phyloP scores from a whole-genome alignment of 2,329 filamentous ascomycete genomes.

The Penicillium sp. region DNA sequence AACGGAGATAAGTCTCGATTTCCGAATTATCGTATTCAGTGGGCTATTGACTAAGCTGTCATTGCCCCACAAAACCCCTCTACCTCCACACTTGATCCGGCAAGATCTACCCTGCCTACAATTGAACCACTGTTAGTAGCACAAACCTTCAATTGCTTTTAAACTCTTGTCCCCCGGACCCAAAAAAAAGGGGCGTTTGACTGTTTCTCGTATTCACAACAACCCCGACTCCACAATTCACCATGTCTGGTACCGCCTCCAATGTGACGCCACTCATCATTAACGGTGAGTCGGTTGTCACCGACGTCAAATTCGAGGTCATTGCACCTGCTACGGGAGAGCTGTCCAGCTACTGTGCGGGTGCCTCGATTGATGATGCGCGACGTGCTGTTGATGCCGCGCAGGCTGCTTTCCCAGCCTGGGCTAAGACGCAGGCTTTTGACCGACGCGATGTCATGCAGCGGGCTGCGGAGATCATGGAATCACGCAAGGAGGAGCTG shows the following conservation, averaged over 20 bases:
- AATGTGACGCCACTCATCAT: constrained; percentile 43
- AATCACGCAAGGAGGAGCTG: constrained; percentile 62
- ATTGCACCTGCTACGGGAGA: constrained; percentile 56
- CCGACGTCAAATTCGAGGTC: constrained; percentile 49
- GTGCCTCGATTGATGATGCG: constrained; percentile 58
- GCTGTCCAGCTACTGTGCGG: constrained; percentile 56
- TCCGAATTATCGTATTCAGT: neutral
- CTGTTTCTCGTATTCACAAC: neutral
- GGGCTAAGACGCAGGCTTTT: constrained; percentile 63
- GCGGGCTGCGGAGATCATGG: constrained; percentile 40
- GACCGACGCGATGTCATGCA: constrained; percentile 66
- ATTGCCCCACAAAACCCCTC: neutral
- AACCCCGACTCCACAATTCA: neutral
- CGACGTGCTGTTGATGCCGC: constrained; percentile 61
- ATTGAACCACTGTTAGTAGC: neutral
- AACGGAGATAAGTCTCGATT: constrained; percentile 9
- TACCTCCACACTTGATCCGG: constrained; percentile 3
- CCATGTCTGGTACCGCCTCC: constrained; percentile 5
- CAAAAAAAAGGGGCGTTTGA: neutral
- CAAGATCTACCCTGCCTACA: constrained; percentile 8
- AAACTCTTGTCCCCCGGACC: neutral
- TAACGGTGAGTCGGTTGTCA: constrained; percentile 44
- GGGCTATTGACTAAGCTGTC: neutral
- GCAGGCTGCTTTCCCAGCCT: constrained; percentile 66
- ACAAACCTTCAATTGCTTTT: neutral